These are phyloP conservation scores for Lanzia echinophila DNA, from an alignment of 2,329 filamentous ascomycete genomes.

Conservation along the genomic window DNA sequence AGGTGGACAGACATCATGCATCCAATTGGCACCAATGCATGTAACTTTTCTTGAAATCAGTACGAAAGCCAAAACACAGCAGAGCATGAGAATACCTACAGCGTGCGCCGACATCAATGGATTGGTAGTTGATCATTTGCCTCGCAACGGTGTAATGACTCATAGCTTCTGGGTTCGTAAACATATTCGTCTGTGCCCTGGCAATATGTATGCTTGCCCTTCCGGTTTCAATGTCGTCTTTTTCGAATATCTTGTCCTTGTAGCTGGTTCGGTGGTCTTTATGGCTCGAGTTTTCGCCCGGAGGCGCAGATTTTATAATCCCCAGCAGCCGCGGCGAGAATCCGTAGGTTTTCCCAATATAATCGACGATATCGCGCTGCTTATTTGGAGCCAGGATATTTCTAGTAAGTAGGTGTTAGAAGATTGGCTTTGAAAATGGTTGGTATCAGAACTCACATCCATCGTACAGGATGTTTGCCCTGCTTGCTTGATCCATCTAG, in stretches of 20 bases:
- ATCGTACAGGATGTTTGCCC: slow-evolving; percentile 45
- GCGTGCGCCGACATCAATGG: slow-evolving; percentile 59
- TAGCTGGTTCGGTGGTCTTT: slow-evolving; percentile 13
- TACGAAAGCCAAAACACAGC: background rate
- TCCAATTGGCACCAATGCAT: slow-evolving; percentile 65
- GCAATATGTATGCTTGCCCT: slow-evolving; percentile 12
- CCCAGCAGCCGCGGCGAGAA: slow-evolving; percentile 61
- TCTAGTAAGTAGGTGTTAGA: slow-evolving; percentile 31
- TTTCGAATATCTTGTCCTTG: slow-evolving; percentile 11
- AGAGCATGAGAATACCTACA: slow-evolving; percentile 40
- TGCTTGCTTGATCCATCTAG: slow-evolving; percentile 33
- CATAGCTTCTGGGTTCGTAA: slow-evolving; percentile 1
- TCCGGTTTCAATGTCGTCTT: slow-evolving; percentile 22
- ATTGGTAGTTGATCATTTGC: slow-evolving; percentile 70
- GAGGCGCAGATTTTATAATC: slow-evolving; percentile 55
- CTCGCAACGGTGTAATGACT: slow-evolving; percentile 49
- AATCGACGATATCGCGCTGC: slow-evolving; percentile 48
- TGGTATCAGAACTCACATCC: slow-evolving; percentile 51
- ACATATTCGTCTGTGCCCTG: background rate
- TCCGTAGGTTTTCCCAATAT: slow-evolving; percentile 55
- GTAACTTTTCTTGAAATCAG: slow-evolving; percentile 43
- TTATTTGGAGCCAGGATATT: slow-evolving; percentile 64
- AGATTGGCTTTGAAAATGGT: background rate
- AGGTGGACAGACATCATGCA: slow-evolving; percentile 37
- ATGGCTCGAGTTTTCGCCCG: slow-evolving; percentile 14